Evolutionary conservation across 805 yeast genomes (phyloP), one percentile per base, ranked within the genome.

Genomic region (Sporopachydermia quercuum): DNA sequence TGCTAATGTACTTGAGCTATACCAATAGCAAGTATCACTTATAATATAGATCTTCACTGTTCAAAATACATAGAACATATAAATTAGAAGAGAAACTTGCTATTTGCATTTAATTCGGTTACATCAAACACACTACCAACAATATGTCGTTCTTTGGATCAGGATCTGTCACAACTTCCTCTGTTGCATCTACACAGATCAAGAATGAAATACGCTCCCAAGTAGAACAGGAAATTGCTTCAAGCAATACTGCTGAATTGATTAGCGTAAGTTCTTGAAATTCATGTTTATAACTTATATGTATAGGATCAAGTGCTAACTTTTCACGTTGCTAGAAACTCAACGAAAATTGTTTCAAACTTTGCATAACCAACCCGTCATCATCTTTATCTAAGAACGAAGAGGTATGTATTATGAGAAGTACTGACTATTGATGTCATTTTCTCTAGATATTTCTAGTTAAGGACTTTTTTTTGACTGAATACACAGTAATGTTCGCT

Each of bases 171-270:
- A 23, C 30, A 23, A n/a, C 30, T 23, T 23, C 30, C 13, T 23
- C 30, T 23, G 30, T 23, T 23, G 30, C 30, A 8, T 23, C 30
- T 8, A n/a, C 30, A 8, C 30, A 23, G n/a, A 23, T 23, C n/a
- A 23, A 23, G 30, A 23, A 23, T 23, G 30, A 23, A 8, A 23
- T 23, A 8, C 30, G 30, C 8, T 23, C 30, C 8, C 30, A n/a
- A 23, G n/a, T 23, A 8, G 8, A 8, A n/a, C 30, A 23, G 30
- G 30, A 23, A n/a, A 23, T 23, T 23, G 30, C 30, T 23, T 8
- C 30, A 8, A 23, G 30, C 30, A 23, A 23, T n/a, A 23, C 30
- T 23, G 30, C 30, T 23, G 30, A 23, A 23, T 23, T 23, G 30
- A 23, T 23, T 23, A 8, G 13, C n/a, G 30, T 23, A 23, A 8